These are phyloP conservation scores for Lepidium africanum DNA, from an alignment of 345 rosid species.

Conservation along the genomic window DNA sequence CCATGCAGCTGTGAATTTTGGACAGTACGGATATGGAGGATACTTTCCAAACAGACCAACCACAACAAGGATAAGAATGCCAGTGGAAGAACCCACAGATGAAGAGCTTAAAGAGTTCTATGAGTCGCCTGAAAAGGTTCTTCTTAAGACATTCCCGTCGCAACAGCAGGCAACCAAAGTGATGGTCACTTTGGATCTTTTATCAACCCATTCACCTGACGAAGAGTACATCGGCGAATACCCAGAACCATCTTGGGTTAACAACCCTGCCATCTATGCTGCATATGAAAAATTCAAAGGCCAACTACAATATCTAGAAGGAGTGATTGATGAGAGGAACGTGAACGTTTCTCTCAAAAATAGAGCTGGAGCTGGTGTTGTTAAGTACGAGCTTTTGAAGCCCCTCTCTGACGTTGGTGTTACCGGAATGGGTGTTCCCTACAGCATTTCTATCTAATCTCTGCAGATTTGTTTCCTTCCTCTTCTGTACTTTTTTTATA, in stretches of 20 bases:
- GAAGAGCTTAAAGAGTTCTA: conserved; percentile 21
- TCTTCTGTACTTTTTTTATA: not conserved
- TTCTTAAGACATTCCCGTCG: conserved; percentile 24
- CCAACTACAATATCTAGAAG: conserved; percentile 22
- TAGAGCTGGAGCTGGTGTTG: conserved; percentile 31
- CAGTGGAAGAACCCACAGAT: conserved; percentile 22
- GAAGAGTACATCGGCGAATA: conserved; percentile 29
- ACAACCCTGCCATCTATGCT: conserved; percentile 16
- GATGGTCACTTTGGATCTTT: conserved; percentile 28
- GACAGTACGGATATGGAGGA: conserved; percentile 31
- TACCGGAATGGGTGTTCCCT: conserved; percentile 29
- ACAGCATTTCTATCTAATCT: conserved; percentile 23
- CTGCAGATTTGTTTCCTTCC: not conserved
- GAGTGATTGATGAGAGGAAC: conserved; percentile 28
- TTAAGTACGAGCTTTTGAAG: conserved; percentile 31
- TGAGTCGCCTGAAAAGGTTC: conserved; percentile 13
- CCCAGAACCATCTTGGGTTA: conserved; percentile 16
- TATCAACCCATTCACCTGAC: conserved; percentile 30
- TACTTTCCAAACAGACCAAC: conserved; percentile 34
- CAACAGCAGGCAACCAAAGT: conserved; percentile 29
- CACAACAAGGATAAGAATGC: conserved; percentile 20
- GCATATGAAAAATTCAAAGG: conserved; percentile 24
- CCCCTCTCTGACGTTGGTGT: conserved; percentile 18
- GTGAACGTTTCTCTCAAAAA: conserved; percentile 22
- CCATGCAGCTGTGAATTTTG: conserved; percentile 33